phyloP scores from a whole-genome alignment of 129 eudicot genomes.

The carrot (Daucus carota) region DH1_v3.0 NC_030383.2:10447001-10447500 shows the following conservation, averaged over 20 bases:
- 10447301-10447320: conserved; percentile 99
- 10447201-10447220: not conserved
- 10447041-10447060: not conserved
- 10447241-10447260: conserved; percentile 94
- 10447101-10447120: not conserved
- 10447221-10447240: conserved; percentile 73
- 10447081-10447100: not conserved
- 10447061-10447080: not conserved
- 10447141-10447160: not conserved
- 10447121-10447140: not conserved
- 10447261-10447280: conserved; percentile 79
- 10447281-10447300: conserved; percentile 94
- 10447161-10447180: not conserved
- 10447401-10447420: not conserved
- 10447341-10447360: not conserved
- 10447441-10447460: conserved; percentile 96
- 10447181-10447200: not conserved
- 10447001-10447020: conserved; percentile 26
- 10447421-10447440: conserved; percentile 27
- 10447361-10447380: not conserved
- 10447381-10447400: not conserved
- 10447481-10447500: conserved; percentile 99
- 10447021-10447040: not conserved
- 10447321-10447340: conserved; percentile 7
- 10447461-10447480: conserved; percentile 94